phyloP scores from a whole-genome alignment of 345 rosid species.

The Eucalyptus albens region DNA sequence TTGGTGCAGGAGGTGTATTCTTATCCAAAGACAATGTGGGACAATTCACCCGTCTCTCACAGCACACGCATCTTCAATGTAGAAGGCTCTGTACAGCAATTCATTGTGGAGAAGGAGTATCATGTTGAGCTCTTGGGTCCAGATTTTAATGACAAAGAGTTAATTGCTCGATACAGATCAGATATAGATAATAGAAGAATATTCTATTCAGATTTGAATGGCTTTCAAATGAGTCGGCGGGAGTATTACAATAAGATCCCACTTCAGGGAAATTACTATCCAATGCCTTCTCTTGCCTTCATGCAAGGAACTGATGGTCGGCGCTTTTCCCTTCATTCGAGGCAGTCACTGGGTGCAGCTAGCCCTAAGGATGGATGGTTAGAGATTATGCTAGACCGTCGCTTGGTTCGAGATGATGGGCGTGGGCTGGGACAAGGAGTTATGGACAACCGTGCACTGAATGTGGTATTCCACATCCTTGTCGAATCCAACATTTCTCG shows the following conservation, averaged over 20 bases:
- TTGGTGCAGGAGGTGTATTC: slow-evolving; percentile 81
- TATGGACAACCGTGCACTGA: slow-evolving; percentile 75
- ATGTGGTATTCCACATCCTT: slow-evolving; percentile 64
- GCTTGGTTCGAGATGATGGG: slow-evolving; percentile 74
- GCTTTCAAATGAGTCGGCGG: slow-evolving; percentile 97
- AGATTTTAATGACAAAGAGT: slow-evolving; percentile 65
- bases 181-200: slow-evolving; percentile 48
- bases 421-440: slow-evolving; percentile 99
- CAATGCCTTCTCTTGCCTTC: slow-evolving; percentile 94
- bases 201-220: slow-evolving; percentile 90
- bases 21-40: slow-evolving; percentile 69
- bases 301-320: slow-evolving; percentile 76
- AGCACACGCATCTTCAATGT: slow-evolving; percentile 68
- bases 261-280: slow-evolving; percentile 94
- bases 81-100: slow-evolving; percentile 42
- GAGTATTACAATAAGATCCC: slow-evolving; percentile 95
- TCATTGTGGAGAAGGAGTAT: slow-evolving; percentile 75
- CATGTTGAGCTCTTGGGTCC: slow-evolving; percentile 78
- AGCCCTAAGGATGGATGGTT: slow-evolving; percentile 80
- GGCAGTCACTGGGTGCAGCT: slow-evolving; percentile 81
- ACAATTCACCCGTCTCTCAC: slow-evolving; percentile 58
- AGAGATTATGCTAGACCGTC: slow-evolving; percentile 94
- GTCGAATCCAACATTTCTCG: slow-evolving; percentile 58
- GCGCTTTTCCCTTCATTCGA: slow-evolving; percentile 85
- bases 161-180: slow-evolving; percentile 80